Conservation (phyloP, 805 yeast genomes). For the Pachysolen tannophilus region DNA sequence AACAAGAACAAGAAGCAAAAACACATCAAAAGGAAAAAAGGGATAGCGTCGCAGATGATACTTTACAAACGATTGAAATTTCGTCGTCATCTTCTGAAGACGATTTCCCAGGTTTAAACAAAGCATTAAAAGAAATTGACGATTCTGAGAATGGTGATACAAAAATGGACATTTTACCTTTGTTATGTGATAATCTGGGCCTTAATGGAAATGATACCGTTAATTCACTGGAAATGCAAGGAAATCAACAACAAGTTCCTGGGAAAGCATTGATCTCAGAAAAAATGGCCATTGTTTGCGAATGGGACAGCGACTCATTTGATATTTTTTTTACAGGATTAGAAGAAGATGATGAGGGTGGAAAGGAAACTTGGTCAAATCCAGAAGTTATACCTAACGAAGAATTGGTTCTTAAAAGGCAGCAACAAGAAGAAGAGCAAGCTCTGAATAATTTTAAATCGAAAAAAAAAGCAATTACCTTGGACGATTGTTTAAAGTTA, state of each 20-base stretch:
- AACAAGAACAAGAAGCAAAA: background rate
- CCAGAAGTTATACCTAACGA: slow-evolving; percentile 43
- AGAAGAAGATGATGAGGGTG: slow-evolving; percentile 36
- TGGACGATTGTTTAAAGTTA: slow-evolving; percentile 65
- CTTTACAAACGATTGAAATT: background rate
- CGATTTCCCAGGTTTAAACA: background rate
- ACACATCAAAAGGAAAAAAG: slow-evolving; percentile 1
- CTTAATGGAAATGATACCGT: background rate
- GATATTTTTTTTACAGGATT: slow-evolving; percentile 45
- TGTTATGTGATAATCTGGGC: background rate
- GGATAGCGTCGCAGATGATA: slow-evolving; percentile 6
- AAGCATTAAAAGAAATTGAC: background rate
- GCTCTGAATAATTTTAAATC: slow-evolving; percentile 18
- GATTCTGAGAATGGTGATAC: background rate
- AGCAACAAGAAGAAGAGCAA: slow-evolving; percentile 19
- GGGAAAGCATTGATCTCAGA: slow-evolving; percentile 18
- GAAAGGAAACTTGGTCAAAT: slow-evolving; percentile 47
- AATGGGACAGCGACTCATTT: slow-evolving; percentile 49
- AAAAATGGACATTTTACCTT: background rate
- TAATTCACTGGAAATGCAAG: too few relatives aligned
- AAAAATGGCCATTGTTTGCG: slow-evolving; percentile 47
- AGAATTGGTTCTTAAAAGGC: slow-evolving; percentile 43
- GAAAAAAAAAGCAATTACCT: slow-evolving; percentile 36
- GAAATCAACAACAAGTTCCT: background rate
- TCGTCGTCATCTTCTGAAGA: too few relatives aligned